Evolutionary conservation across 495 filamentous ascomycete genomes (phyloP).

Genomic region (Penicilliopsis zonata): DNA sequence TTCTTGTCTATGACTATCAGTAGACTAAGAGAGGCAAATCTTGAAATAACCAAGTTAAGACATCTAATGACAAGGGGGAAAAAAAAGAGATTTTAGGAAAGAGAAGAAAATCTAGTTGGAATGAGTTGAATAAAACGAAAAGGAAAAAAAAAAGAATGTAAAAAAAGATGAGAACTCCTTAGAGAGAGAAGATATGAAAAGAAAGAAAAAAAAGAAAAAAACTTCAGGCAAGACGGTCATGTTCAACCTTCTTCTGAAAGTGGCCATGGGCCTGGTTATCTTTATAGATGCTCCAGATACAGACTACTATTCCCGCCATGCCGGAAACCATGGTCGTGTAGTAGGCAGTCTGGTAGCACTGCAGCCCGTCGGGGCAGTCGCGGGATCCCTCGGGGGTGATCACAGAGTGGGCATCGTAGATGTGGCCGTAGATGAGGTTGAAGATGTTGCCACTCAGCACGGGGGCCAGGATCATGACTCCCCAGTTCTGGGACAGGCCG

Average conservation of each 20-base stretch:
- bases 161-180: neutral
- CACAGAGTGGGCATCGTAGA: slow-evolving; percentile 71
- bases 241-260: slow-evolving; percentile 18
- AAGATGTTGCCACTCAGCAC: slow-evolving; percentile 82
- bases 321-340: slow-evolving; percentile 70
- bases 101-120: too few relatives aligned
- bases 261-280: slow-evolving; percentile 33
- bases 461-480: slow-evolving; percentile 80
- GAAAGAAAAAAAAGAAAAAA: slow-evolving; percentile 1
- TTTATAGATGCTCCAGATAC: slow-evolving; percentile 65
- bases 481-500: slow-evolving; percentile 89
- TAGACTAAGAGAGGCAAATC: too few relatives aligned
- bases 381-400: slow-evolving; percentile 54
- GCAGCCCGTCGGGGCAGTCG: slow-evolving; percentile 65
- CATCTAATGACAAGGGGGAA: too few relatives aligned
- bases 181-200: neutral
- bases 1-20: too few relatives aligned
- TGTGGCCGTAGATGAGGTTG: slow-evolving; percentile 67
- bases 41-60: too few relatives aligned
- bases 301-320: slow-evolving; percentile 52
- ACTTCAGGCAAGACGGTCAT: slow-evolving; percentile 23
- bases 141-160: neutral
- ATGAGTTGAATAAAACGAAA: too few relatives aligned
- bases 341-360: slow-evolving; percentile 76
- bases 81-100: too few relatives aligned